phyloP scores from a whole-genome alignment of 345 rosid species.

The Conringia planisiliqua region DNA sequence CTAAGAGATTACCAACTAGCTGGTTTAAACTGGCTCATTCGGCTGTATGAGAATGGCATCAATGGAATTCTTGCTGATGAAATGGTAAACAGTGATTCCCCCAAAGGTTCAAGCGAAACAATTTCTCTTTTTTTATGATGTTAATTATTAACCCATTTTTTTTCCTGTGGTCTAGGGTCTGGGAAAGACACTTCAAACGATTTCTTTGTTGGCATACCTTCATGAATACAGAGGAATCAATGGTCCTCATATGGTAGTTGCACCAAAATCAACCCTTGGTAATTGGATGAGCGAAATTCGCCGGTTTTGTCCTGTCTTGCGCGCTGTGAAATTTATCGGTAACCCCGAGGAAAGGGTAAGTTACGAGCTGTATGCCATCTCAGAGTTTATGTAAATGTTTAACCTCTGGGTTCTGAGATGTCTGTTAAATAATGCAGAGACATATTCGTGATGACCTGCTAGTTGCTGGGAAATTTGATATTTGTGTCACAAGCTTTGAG shows the following conservation, averaged over 20 bases:
- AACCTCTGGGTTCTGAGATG: background rate
- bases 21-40: conserved; percentile 93
- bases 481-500: conserved; percentile 97
- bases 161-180: conserved; percentile 60
- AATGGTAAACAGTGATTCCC: conserved; percentile 51
- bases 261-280: conserved; percentile 99
- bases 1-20: conserved; percentile 98
- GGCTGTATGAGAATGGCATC: conserved; percentile 94
- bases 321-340: conserved; percentile 94
- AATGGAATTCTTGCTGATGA: conserved; percentile 98
- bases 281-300: conserved; percentile 99
- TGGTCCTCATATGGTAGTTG: conserved; percentile 99
- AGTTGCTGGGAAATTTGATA: conserved; percentile 97
- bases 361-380: conserved; percentile 1
- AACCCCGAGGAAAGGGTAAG: conserved; percentile 98
- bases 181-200: conserved; percentile 97
- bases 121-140: background rate
- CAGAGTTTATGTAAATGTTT: background rate
- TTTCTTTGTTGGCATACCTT: conserved; percentile 87
- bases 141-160: background rate
- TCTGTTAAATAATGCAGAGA: conserved; percentile 44
- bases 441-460: conserved; percentile 89
- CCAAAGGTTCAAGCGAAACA: background rate
- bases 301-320: conserved; percentile 89
- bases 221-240: conserved; percentile 93